These are phyloP conservation scores for Epichloe amarillans DNA, from an alignment of 2,329 filamentous ascomycete genomes.

Conservation along the genomic window DNA sequence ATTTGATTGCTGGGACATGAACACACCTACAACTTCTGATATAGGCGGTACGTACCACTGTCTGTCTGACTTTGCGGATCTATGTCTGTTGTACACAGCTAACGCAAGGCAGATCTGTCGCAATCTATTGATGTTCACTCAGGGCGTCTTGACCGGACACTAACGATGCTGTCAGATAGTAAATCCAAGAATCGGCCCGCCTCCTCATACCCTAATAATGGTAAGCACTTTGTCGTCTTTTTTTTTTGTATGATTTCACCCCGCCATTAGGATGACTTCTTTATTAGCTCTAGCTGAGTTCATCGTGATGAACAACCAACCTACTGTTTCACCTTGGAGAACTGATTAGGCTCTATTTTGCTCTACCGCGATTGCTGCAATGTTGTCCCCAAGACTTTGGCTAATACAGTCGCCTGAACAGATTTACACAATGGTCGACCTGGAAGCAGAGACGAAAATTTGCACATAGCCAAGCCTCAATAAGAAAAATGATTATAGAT, in stretches of 20 bases:
- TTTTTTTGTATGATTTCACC: neutral
- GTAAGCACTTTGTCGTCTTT: neutral
- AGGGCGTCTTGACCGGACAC: slow-evolving; percentile 1
- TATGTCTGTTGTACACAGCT: neutral
- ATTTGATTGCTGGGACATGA: slow-evolving; percentile 34
- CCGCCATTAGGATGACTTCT: slow-evolving; percentile 35
- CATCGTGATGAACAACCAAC: slow-evolving; percentile 36
- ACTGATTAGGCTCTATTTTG: slow-evolving; percentile 30
- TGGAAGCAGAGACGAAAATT: neutral
- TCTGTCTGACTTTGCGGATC: too few relatives aligned
- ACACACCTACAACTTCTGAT: slow-evolving; percentile 42
- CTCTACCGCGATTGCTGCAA: neutral
- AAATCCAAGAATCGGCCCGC: neutral
- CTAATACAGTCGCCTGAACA: neutral
- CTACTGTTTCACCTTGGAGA: slow-evolving; percentile 45
- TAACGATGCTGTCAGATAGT: neutral
- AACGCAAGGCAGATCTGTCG: neutral
- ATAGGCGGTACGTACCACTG: slow-evolving; percentile 19
- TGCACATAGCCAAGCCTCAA: neutral
- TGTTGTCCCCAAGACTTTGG: neutral
- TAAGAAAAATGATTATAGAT: neutral
- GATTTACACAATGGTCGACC: neutral
- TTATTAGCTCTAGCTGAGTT: slow-evolving; percentile 39
- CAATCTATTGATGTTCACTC: neutral
- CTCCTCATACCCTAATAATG: neutral